Base-by-base conservation (phyloP, 2,329 filamentous ascomycete species). In the Geosmithia morbida region DNA sequence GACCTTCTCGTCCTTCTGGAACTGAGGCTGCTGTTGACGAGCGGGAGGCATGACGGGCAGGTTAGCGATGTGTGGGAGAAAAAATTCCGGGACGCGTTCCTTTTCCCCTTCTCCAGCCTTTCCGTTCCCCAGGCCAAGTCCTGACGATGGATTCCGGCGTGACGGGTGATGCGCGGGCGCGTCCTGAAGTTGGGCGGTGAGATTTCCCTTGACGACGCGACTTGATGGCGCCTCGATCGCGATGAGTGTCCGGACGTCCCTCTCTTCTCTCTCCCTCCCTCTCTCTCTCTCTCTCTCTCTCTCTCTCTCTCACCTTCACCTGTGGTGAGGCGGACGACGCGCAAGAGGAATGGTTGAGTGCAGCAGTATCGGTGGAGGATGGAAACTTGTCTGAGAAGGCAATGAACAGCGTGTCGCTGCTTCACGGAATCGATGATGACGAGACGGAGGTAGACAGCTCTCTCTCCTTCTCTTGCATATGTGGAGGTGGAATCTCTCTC, bases 1-100 rank as follows among this genome's bases (percentile, higher is more conserved):
- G 39, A 94, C 88, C 61, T 85, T 87, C 71, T 98, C 92, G 61
- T 97, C 88, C 73, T 89, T 88, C 58, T 63, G 67, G 60, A 71
- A 75, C 45, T 71, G 70, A 47, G 73, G 67, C 60, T 52, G 69
- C 61, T 62, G 64, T 49, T 67, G 63, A 49, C 66, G 65, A 47
- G 67, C 54, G 46, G 67, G 67, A 54, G 67, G 61, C 67, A 70
- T 70, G 52, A 45, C 55, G 54, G 33, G 33, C 10, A 16, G 33
- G 11, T 37, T 37, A 11, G 29, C 6, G 29, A 30, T 30, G 29
- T 11, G 29, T 6, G 11, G 7, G 3, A 37, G 3, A 37, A 37
- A 37, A 8, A 26, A 5, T 26, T 8, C 22, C 22, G 8, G 8
- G 33, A 37, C 33, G 33, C 33, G 33, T 37, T 13, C 14, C 13